Conservation (phyloP, 805 yeast species). For the Myxozyma neglecta region DNA sequence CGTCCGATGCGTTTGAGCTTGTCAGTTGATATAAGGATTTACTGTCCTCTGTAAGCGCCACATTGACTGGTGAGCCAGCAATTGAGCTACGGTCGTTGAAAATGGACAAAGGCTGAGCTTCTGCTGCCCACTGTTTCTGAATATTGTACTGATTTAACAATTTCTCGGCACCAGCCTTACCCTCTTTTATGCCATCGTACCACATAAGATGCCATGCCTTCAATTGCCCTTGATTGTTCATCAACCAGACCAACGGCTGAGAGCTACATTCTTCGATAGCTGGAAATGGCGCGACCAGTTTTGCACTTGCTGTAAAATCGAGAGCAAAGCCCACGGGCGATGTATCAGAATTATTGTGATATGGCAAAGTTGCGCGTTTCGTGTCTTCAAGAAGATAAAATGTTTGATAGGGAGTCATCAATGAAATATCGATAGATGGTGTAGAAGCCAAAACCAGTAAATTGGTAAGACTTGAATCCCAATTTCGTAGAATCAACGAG, state of each 20-base stretch:
- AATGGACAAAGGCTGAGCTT: background rate
- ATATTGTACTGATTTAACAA: background rate
- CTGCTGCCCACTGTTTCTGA: background rate
- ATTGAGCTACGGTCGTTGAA: background rate
- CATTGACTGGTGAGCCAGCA: background rate
- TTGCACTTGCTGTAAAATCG: conserved; percentile 52
- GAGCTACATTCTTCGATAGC: conserved; percentile 60
- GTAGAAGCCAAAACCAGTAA: conserved; percentile 58
- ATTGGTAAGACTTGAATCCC: conserved; percentile 30
- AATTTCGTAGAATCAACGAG: conserved; percentile 26
- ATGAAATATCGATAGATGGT: conserved; percentile 61
- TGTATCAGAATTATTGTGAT: conserved; percentile 67
- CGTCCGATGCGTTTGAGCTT: background rate
- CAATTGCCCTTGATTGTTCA: conserved; percentile 64
- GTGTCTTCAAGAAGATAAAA: conserved; percentile 63
- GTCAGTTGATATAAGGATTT: background rate
- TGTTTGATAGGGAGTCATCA: conserved; percentile 44
- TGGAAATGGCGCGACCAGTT: conserved; percentile 54
- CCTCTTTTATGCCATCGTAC: conserved; percentile 49
- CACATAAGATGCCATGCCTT: conserved; percentile 67
- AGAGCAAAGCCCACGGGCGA: conserved; percentile 69
- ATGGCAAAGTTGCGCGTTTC: conserved; percentile 71
- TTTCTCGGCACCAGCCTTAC: conserved; percentile 4
- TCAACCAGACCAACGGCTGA: conserved; percentile 63
- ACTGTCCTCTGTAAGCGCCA: background rate